Evolutionary conservation across 108 stramenopile species (phyloP).

Genomic region (Mediolabrus comicus): DNA sequence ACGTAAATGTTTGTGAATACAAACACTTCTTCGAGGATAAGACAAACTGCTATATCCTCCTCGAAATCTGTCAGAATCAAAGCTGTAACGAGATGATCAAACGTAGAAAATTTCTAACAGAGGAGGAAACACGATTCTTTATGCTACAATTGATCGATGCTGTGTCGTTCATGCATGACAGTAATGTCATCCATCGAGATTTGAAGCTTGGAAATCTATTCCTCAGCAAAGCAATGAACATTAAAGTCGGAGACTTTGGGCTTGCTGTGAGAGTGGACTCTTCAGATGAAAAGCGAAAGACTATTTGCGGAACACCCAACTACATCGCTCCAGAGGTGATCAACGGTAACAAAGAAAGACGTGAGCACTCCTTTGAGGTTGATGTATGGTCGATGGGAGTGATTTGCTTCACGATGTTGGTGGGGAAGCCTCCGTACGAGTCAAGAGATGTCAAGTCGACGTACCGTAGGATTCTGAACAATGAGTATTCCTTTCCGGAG

Average conservation of each 20-base stretch:
- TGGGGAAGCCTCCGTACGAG: slow-evolving; percentile 98
- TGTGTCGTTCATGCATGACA: slow-evolving; percentile 87
- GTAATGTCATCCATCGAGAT: slow-evolving; percentile 96
- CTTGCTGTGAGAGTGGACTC: slow-evolving; percentile 89
- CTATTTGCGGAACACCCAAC: slow-evolving; percentile 99
- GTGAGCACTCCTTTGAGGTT: slow-evolving; percentile 95
- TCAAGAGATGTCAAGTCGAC: slow-evolving; percentile 98
- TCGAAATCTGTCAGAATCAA: slow-evolving; percentile 97
- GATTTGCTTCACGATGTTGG: slow-evolving; percentile 94
- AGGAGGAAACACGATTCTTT: slow-evolving; percentile 82
- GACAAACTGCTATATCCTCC: slow-evolving; percentile 95
- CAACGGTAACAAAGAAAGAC: slow-evolving; percentile 78
- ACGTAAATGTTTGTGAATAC: slow-evolving; percentile 91
- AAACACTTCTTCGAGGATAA: slow-evolving; percentile 98
- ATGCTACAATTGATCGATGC: slow-evolving; percentile 88
- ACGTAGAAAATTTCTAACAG: slow-evolving; percentile 85
- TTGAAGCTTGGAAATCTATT: slow-evolving; percentile 99
- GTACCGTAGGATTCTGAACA: slow-evolving; percentile 93
- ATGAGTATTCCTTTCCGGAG: slow-evolving; percentile 92
- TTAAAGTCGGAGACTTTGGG: slow-evolving; percentile 96
- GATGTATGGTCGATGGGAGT: slow-evolving; percentile 99
- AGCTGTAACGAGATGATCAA: slow-evolving; percentile 95
- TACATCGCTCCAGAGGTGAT: slow-evolving; percentile 99
- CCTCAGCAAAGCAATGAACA: slow-evolving; percentile 75
- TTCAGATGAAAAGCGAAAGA: slow-evolving; percentile 88